Base-by-base conservation (phyloP, 2,329 filamentous ascomycete genomes). In the Alternaria atra region DNA sequence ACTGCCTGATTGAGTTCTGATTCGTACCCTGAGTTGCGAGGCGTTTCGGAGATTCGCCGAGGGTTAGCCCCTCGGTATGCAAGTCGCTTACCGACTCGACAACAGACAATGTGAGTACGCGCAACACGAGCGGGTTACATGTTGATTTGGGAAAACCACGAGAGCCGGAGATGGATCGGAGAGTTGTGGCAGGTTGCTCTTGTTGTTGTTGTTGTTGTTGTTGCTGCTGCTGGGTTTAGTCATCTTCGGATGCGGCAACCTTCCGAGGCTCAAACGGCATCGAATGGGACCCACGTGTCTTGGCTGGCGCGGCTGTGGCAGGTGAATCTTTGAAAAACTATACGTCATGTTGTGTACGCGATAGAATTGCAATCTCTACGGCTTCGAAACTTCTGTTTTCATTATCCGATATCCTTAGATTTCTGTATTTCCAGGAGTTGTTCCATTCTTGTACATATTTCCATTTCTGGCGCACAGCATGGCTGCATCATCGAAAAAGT, bases 281-380 rank as follows among this genome's bases (percentile, higher is more conserved):
- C 34, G 35, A 17, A 29, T 34, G 47, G 50, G 55, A 52, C 57
- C 62, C 65, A 66, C 65, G 65, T 67, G 47, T 52, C 56, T 63
- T 55, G 53, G 58, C 53, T 52, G 53, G 47, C 47, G 27, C 30
- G 27, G 29, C 37, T 51, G 34, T 32, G 40, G 20, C 20, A 56
- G 44, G 25, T 32, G 37, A 51, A 35, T 29, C 42, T 42, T 39
- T 53, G 39, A 34, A 50, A 23, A 50, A 30, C 35, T 29, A 44
- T 57, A 65, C 60, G 65, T 67, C 65, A 65, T 54, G 47, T 54
- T 50, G 13, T 58, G 35, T 40, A 47, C 34, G 32, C 29, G 20
- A 48, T 46, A 35, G 46, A 32, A 32, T 17, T 57, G 34, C 10
- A 9, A 37, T 52, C 39, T 55, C 17, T 30, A 50, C 39, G 6